Evolutionary conservation across 306 rosid species (phyloP), one percentile per base, ranked within the genome.

Genomic region (Pachyrhizus erosus): DNA sequence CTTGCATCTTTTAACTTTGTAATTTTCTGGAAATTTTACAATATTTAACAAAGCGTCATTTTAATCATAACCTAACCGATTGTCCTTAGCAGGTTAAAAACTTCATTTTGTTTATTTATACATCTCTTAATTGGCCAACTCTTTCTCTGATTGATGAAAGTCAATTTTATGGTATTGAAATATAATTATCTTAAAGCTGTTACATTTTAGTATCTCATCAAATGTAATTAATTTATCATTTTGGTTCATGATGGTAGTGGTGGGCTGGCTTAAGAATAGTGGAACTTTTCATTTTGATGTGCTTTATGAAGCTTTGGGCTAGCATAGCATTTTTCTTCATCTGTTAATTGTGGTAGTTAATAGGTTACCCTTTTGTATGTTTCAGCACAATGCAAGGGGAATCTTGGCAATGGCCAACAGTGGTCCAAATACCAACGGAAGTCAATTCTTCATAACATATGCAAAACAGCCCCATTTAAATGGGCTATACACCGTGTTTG

Each of bases 361-460:
- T 14, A 45, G 57, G 5, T 64, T 70, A 10, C 13, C 20, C n/a
- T 77, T 77, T 70, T 79, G 33, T 79, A 75, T 85, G 80, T 83
- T 81, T 0, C 87, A 96, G 99, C 97, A 96, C 87, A 96, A 93
- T 80, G 99, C 99, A 40, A 90, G 97, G 84, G 98, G 99, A 43
- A 92, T 93, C 5, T 52, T 96, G 79, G 67, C 98, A 14, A 96
- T 93, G 99, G 99, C 97, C 7, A 96, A 96, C 73, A 93, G 98
- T 80, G 98, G 98, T 76, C 98, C 97, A 23, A 96, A 93, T 79
- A 96, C 98, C n/a, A 96, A 93, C 70, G 97, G 98, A 73, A 96
- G 99, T 69, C 99, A 91, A 82, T 96, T 96, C 91, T 96, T 93
- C 86, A 26, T 92, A 74, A 37, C 73, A 48, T 96, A 91, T 46